Conservation (phyloP, 1,139 yeast genomes). For the Kluyveromyces marxianus region DNA sequence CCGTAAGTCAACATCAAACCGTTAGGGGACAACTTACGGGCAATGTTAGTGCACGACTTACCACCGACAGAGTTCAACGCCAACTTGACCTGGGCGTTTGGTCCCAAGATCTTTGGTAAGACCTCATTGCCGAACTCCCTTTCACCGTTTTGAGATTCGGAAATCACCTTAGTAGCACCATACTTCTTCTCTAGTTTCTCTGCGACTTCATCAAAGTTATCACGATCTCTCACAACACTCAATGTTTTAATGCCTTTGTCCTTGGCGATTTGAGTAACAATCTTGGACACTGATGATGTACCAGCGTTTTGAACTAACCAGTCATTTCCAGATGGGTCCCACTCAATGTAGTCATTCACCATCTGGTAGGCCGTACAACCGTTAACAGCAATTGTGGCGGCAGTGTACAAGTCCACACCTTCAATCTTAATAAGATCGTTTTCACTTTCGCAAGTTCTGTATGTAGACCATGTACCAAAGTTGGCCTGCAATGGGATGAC, state of each 20-base stretch:
- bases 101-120: slow-evolving; percentile 54
- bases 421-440: slow-evolving; percentile 47
- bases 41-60: slow-evolving; percentile 67
- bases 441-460: slow-evolving; percentile 47
- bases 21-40: slow-evolving; percentile 70
- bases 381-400: slow-evolving; percentile 85
- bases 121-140: slow-evolving; percentile 54
- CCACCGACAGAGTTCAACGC: slow-evolving; percentile 96
- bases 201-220: slow-evolving; percentile 50
- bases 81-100: slow-evolving; percentile 45
- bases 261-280: slow-evolving; percentile 81
- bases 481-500: slow-evolving; percentile 77
- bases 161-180: slow-evolving; percentile 87
- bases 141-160: slow-evolving; percentile 75
- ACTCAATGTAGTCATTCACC: slow-evolving; percentile 62
- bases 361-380: slow-evolving; percentile 90
- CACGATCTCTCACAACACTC: slow-evolving; percentile 82
- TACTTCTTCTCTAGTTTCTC: slow-evolving; percentile 46
- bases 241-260: slow-evolving; percentile 74
- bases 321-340: slow-evolving; percentile 53
- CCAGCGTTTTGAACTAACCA: slow-evolving; percentile 98
- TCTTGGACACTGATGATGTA: slow-evolving; percentile 91
- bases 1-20: slow-evolving; percentile 85
- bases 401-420: slow-evolving; percentile 40
- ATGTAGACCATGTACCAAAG: slow-evolving; percentile 94